Evolutionary conservation across 352 stramenopile genomes (phyloP).

Genomic region (Phytopythium mirpurense): DNA sequence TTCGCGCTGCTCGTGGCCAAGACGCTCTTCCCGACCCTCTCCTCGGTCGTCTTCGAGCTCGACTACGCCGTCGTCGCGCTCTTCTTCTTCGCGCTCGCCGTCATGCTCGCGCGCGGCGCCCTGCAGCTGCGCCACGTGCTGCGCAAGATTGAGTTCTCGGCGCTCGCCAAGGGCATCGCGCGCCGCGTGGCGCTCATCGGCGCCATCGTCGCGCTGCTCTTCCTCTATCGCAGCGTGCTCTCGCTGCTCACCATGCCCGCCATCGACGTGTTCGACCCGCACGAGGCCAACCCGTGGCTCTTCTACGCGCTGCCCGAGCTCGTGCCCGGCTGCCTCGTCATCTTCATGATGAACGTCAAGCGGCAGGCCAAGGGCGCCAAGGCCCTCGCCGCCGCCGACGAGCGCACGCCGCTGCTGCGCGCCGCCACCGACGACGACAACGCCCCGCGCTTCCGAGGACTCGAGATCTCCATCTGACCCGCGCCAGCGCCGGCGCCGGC

Average conservation of each 20-base stretch:
- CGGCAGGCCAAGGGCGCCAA: slow-evolving; percentile 8
- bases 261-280: slow-evolving; percentile 68
- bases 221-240: slow-evolving; percentile 54
- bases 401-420: slow-evolving; percentile 47
- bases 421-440: slow-evolving; percentile 4
- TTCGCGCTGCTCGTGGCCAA: slow-evolving; percentile 64
- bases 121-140: slow-evolving; percentile 43
- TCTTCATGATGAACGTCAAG: slow-evolving; percentile 83
- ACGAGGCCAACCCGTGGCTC: slow-evolving; percentile 65
- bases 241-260: slow-evolving; percentile 59
- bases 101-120: slow-evolving; percentile 58
- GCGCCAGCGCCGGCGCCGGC: no score
- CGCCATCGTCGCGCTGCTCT: slow-evolving; percentile 40
- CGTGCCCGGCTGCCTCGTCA: slow-evolving; percentile 59
- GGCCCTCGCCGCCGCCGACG: slow-evolving; percentile 11
- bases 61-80: slow-evolving; percentile 71
- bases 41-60: slow-evolving; percentile 60
- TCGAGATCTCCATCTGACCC: slow-evolving; percentile 7
- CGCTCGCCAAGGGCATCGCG: slow-evolving; percentile 49
- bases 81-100: slow-evolving; percentile 67
- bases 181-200: slow-evolving; percentile 55
- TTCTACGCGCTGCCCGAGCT: slow-evolving; percentile 77
- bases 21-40: slow-evolving; percentile 52
- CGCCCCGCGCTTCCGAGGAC: slow-evolving; percentile 4
- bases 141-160: slow-evolving; percentile 74